These are phyloP conservation scores for Grosmannia huntii DNA, from an alignment of 2,329 filamentous ascomycete genomes.

Conservation along the genomic window DNA sequence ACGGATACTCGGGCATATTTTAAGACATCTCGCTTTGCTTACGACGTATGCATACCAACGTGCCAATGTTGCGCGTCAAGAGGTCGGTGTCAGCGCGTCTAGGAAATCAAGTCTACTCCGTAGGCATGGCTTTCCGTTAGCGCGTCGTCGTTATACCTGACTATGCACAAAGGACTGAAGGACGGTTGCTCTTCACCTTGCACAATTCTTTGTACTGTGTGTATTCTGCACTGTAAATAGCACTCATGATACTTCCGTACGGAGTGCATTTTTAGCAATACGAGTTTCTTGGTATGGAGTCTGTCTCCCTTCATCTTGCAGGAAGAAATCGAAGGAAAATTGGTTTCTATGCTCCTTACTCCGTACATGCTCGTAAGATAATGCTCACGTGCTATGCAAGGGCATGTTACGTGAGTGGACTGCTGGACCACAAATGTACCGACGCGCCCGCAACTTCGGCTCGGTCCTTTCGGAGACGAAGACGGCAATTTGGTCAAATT, in stretches of 20 bases:
- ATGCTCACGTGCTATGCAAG: background rate
- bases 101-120: background rate
- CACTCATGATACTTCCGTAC: no score
- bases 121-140: background rate
- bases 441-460: slow-evolving; percentile 13
- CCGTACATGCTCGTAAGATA: no score
- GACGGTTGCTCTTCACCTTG: no score
- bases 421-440: slow-evolving; percentile 13
- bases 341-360: background rate
- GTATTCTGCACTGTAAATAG: no score
- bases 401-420: background rate
- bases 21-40: no score
- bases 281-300: background rate
- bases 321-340: background rate
- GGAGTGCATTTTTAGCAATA: background rate
- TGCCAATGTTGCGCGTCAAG: background rate
- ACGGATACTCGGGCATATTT: background rate
- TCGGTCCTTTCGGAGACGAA: slow-evolving; percentile 3
- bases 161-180: no score
- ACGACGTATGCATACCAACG: no score
- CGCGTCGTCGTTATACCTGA: background rate
- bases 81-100: background rate
- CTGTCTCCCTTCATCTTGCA: background rate
- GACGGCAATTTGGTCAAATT: slow-evolving; percentile 2
- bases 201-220: no score